Conservation (phyloP, 139 green algal species). For the Marvania coccoides region DNA sequence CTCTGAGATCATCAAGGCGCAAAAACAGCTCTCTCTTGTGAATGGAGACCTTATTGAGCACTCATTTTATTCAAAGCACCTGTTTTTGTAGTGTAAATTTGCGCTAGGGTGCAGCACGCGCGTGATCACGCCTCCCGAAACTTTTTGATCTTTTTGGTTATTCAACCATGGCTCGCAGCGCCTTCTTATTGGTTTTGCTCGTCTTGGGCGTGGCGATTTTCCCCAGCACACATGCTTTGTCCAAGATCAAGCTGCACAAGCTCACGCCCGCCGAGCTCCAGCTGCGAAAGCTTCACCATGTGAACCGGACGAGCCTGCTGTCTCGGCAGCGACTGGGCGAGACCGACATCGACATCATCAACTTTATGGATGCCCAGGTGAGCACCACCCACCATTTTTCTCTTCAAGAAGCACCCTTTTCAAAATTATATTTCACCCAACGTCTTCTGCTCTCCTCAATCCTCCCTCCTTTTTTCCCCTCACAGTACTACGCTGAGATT, state of each 20-base stretch:
- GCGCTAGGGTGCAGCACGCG: too few relatives aligned
- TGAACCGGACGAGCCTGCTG: not conserved
- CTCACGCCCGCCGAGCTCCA: not conserved
- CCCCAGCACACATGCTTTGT: not conserved
- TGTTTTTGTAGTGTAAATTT: too few relatives aligned
- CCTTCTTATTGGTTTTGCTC: too few relatives aligned
- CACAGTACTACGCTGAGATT: slow-evolving; percentile 94
- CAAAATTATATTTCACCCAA: not conserved
- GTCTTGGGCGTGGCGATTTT: not conserved
- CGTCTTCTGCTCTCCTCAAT: not conserved
- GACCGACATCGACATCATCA: slow-evolving; percentile 13
- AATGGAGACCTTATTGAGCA: too few relatives aligned
- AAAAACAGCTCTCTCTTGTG: too few relatives aligned
- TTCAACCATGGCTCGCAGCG: too few relatives aligned
- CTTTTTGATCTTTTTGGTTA: too few relatives aligned
- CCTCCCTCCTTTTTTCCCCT: not conserved
- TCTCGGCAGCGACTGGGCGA: not conserved
- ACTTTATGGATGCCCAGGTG: slow-evolving; percentile 34
- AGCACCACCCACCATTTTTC: not conserved
- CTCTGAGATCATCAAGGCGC: too few relatives aligned
- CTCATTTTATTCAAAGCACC: too few relatives aligned
- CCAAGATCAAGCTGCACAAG: slow-evolving; percentile 2
- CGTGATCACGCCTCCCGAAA: too few relatives aligned
- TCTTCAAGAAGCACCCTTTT: too few relatives aligned
- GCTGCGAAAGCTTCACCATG: not conserved